phyloP scores from a whole-genome alignment of 768 basidiomycete species.

The Termitomyces sp. region DNA sequence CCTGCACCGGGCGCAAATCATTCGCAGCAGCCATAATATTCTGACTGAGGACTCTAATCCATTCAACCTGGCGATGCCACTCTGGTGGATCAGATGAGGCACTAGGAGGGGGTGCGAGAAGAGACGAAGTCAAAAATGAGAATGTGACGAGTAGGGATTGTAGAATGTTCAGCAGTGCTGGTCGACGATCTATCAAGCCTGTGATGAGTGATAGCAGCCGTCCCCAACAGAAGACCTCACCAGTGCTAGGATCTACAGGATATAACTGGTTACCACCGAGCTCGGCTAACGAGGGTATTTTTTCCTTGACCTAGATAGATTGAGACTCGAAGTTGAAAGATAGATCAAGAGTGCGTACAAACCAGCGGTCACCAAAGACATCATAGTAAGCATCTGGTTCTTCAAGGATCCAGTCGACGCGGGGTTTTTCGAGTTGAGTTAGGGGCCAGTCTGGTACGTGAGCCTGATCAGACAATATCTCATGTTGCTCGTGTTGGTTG shows the following conservation, averaged over 20 bases:
- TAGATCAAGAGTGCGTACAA: slow-evolving; percentile 47
- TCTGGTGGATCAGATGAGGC: slow-evolving; percentile 48
- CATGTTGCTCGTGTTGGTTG: slow-evolving; percentile 64
- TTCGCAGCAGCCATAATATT: slow-evolving; percentile 91
- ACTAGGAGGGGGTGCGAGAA: slow-evolving; percentile 61
- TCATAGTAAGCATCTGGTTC: slow-evolving; percentile 69
- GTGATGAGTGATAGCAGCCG: neutral
- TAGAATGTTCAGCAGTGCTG: slow-evolving; percentile 65
- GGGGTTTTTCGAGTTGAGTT: slow-evolving; percentile 73
- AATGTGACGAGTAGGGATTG: slow-evolving; percentile 78
- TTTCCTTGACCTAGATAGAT: slow-evolving; percentile 66
- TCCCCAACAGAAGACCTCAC: slow-evolving; percentile 31
- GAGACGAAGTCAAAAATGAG: slow-evolving; percentile 63
- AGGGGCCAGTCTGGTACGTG: slow-evolving; percentile 80
- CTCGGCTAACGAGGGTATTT: slow-evolving; percentile 76
- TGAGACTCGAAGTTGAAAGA: slow-evolving; percentile 5
- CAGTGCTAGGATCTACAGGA: slow-evolving; percentile 62
- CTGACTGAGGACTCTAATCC: slow-evolving; percentile 76
- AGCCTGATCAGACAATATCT: slow-evolving; percentile 60
- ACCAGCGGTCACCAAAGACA: slow-evolving; percentile 87
- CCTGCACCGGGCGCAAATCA: slow-evolving; percentile 86
- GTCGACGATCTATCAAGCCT: slow-evolving; percentile 58
- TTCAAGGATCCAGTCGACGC: slow-evolving; percentile 87
- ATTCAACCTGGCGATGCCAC: slow-evolving; percentile 73
- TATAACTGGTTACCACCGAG: slow-evolving; percentile 79